Evolutionary conservation across 345 rosid species (phyloP).

Genomic region (Syzygium oleosum): DNA sequence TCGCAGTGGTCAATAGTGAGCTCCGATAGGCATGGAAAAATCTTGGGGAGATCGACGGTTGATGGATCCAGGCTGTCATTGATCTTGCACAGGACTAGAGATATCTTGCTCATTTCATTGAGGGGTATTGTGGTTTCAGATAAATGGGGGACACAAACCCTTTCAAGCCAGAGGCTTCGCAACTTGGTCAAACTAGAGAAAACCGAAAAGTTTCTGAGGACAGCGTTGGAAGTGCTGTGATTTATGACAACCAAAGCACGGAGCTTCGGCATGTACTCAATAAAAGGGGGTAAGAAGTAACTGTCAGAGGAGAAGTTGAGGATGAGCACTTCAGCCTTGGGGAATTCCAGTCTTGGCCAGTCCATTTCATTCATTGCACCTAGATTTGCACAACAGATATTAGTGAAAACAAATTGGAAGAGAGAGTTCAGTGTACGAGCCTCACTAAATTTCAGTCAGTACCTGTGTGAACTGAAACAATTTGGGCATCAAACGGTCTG

Average conservation of each 20-base stretch:
- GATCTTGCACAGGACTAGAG: conserved; percentile 70
- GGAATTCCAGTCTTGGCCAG: conserved; percentile 77
- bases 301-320: conserved; percentile 53
- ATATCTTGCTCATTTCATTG: conserved; percentile 47
- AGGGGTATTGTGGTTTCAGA: conserved; percentile 32
- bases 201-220: conserved; percentile 42
- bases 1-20: conserved; percentile 77
- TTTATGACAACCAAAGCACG: conserved; percentile 68
- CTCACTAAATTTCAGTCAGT: not conserved
- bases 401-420: not conserved
- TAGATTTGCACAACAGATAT: conserved; percentile 6
- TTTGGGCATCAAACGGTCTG: conserved; percentile 50
- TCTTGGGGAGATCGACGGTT: conserved; percentile 26
- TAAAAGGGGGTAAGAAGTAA: conserved; percentile 75
- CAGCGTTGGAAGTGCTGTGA: conserved; percentile 40
- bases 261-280: conserved; percentile 63
- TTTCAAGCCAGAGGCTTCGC: conserved; percentile 88
- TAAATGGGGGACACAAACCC: conserved; percentile 41
- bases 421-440: not conserved
- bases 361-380: conserved; percentile 79
- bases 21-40: conserved; percentile 58
- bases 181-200: conserved; percentile 41
- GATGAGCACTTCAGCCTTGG: conserved; percentile 79
- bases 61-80: conserved; percentile 46
- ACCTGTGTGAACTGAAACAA: conserved; percentile 88